Evolutionary conservation across 495 filamentous ascomycete species (phyloP).

Genomic region (Podospora anserina): DNA sequence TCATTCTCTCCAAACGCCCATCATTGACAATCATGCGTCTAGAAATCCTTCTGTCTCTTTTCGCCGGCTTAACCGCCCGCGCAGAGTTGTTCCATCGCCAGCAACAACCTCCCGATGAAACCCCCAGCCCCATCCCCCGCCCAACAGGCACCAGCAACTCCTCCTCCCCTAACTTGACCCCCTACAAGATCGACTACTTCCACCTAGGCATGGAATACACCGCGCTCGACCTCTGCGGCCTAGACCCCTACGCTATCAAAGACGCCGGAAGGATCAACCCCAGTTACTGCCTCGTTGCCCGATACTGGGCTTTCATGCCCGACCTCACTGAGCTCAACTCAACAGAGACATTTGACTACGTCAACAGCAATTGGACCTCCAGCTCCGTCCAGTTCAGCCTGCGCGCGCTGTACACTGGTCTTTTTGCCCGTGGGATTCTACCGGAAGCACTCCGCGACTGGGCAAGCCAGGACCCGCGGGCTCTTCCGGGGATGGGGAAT

Average conservation of each 20-base stretch:
- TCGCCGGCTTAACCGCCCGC: too few relatives aligned
- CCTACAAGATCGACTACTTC: background rate
- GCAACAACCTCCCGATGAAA: background rate
- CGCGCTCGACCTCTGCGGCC: background rate
- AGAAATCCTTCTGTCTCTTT: too few relatives aligned
- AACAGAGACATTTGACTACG: background rate
- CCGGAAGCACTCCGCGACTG: background rate
- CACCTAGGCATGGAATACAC: background rate
- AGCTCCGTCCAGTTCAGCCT: background rate
- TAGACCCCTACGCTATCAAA: background rate
- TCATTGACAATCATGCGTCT: too few relatives aligned
- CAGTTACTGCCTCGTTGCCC: background rate
- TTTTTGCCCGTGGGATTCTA: background rate
- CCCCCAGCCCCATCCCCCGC: background rate
- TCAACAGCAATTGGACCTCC: background rate
- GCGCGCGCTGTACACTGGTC: background rate
- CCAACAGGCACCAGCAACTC: background rate
- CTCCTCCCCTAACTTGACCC: background rate
- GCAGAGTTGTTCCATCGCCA: too few relatives aligned
- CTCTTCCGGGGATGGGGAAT: background rate
- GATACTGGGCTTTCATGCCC: background rate
- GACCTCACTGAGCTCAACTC: background rate
- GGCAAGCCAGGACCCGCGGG: background rate
- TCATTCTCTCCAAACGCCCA: too few relatives aligned
- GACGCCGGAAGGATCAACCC: background rate